phyloP scores from a whole-genome alignment of 2,329 filamentous ascomycete species.

The Plenodomus tracheiphilus region DNA sequence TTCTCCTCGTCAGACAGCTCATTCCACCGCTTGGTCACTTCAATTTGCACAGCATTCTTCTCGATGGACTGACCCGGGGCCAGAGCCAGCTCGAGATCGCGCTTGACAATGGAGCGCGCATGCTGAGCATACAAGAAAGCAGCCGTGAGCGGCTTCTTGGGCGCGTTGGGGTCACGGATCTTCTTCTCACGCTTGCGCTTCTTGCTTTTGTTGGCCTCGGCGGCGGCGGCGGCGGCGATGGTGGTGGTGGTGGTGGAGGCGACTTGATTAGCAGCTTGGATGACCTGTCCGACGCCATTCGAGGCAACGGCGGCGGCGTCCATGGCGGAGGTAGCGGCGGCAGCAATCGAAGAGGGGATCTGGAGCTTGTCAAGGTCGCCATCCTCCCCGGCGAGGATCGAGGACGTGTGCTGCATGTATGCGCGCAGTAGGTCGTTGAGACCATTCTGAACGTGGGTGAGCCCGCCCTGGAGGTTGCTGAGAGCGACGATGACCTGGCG shows the following conservation, averaged over 20 bases:
- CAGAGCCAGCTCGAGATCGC: conserved; percentile 55
- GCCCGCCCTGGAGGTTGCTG: conserved; percentile 70
- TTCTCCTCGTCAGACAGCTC: conserved; percentile 76
- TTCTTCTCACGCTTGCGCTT: conserved; percentile 87
- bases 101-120: conserved; percentile 79
- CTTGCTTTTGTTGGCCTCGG: conserved; percentile 37
- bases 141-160: conserved; percentile 89
- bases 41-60: conserved; percentile 84
- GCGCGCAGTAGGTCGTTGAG: conserved; percentile 79
- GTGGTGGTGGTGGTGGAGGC: conserved; percentile 8
- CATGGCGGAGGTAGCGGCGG: conserved; percentile 31
- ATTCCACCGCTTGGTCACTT: conserved; percentile 85
- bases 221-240: conserved; percentile 13
- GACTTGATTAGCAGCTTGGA: conserved; percentile 15
- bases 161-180: conserved; percentile 79
- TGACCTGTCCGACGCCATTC: conserved; percentile 23
- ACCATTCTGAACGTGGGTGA: conserved; percentile 51
- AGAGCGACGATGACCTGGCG: conserved; percentile 74
- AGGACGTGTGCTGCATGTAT: conserved; percentile 86
- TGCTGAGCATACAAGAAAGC: conserved; percentile 95
- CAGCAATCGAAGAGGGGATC: conserved; percentile 48
- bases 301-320: conserved; percentile 31
- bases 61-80: conserved; percentile 70
- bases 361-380: conserved; percentile 44
- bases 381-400: conserved; percentile 61